Evolutionary conservation across 495 filamentous ascomycete genomes (phyloP), one percentile per base, ranked within the genome.

Genomic region (Durotheca rogersii): DNA sequence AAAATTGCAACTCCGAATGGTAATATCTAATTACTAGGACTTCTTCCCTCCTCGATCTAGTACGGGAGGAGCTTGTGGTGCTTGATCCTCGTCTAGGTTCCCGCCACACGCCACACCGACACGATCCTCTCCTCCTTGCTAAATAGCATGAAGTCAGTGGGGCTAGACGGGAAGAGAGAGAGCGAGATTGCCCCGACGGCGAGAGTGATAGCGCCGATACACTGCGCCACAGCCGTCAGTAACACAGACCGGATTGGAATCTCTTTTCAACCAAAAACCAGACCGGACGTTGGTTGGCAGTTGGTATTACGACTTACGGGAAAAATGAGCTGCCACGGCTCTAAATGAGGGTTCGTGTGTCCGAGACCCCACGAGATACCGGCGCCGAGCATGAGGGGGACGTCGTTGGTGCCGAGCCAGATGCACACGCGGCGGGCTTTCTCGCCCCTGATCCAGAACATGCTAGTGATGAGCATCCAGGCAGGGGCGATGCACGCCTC

Each of bases 361-460:
- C 23, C 9, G 9, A 27, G 23, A 9, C 23, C 23, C 23, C 23
- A 27, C 9, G 23, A 27, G 9, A 27, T 27, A 4, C 23, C 23
- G 9, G 23, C 23, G 4, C 23, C 23, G 4, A 27, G 23, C 23
- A 27, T 27, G 4, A 27, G 9, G 23, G 23, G 9, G 23, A 27
- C 9, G 23, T 9, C 23, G 23, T 27, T 27, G 23, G 4, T 27
- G 4, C 23, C 23, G 4, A 27, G 9, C 23, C 23, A 27, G 4
- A 27, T 27, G 23, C 23, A 27, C 23, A 72, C 68, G 6, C 73
- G 58, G 2, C 70, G 56, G 15, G 71, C 71, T 56, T 79, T 75
- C 41, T 79, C 77, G 16, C 62, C 63, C 25, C 71, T 75, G 9
- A 73, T 80, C 63, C 75, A 79, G 68, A 70, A 70, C 61, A 77